Percentiles rank a stretch among this genome's conserved stretches.
These are phyloP conservation scores for Scortechinia acanthostroma DNA, from an alignment of 2,329 filamentous ascomycete species.

Conservation along the genomic window DNA sequence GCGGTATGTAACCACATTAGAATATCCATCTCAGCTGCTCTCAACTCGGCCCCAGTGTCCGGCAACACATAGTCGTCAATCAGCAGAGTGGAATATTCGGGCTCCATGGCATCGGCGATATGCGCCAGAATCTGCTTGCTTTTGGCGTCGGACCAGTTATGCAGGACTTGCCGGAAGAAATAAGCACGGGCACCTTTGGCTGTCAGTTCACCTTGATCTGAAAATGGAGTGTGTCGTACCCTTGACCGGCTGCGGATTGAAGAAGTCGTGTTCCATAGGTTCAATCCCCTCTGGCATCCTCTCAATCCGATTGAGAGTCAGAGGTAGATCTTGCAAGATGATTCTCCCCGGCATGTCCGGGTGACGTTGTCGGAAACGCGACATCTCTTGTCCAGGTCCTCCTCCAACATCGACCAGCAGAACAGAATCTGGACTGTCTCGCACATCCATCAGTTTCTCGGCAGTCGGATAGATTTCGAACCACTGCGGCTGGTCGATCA, in stretches of 20 bases:
- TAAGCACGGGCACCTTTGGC: slow-evolving; percentile 23
- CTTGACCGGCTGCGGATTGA: slow-evolving; percentile 17
- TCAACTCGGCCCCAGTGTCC: slow-evolving; percentile 12
- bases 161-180: slow-evolving; percentile 23
- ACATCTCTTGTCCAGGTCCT: slow-evolving; percentile 25
- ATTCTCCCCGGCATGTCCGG: slow-evolving; percentile 20
- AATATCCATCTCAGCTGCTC: slow-evolving; percentile 16
- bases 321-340: slow-evolving; percentile 28
- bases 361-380: slow-evolving; percentile 17
- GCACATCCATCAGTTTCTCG: too few relatives aligned
- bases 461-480: too few relatives aligned
- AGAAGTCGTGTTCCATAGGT: slow-evolving; percentile 18
- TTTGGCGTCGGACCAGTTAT: slow-evolving; percentile 24
- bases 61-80: slow-evolving; percentile 19
- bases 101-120: slow-evolving; percentile 17
- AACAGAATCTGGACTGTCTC: too few relatives aligned
- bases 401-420: slow-evolving; percentile 32
- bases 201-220: slow-evolving; percentile 2
- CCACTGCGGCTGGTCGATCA: too few relatives aligned
- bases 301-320: slow-evolving; percentile 8
- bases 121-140: slow-evolving; percentile 18
- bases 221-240: slow-evolving; percentile 7
- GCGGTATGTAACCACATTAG: slow-evolving; percentile 16
- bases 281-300: slow-evolving; percentile 11
- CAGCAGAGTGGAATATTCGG: slow-evolving; percentile 18